Evolutionary conservation across 2,329 filamentous ascomycete genomes (phyloP), one percentile per base, ranked within the genome.

Genomic region (Thyridium curvatum): DNA sequence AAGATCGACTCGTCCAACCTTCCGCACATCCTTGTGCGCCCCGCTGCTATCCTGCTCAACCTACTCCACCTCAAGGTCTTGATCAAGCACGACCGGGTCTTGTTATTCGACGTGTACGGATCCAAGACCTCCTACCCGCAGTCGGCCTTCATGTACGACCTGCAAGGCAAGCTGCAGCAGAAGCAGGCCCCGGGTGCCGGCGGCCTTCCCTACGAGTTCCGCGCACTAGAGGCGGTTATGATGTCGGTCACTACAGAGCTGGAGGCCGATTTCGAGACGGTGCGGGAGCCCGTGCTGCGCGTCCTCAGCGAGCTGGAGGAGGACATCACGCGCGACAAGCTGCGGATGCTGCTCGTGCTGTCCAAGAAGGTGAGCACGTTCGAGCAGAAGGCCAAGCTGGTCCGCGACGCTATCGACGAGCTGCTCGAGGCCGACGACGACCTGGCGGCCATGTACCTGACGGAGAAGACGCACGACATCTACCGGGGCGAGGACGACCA

Each of bases 1-100:
- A 98, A 98, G 65, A 96, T 98, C 55, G 93, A 98, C 60, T 96
- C 90, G 12, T 95, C 88, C 42, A 86, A 94, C 44, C 77, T 98
- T 16, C 93, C 93, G 8, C 90, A 96, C 55, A 97, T 98, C 41
- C 82, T 97, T 47, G 82, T 98, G 47, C 88, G 93, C 28, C 89
- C 88, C 7, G 90, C 86, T 8, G 88, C 91, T 4, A 97, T 98
- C 46, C 74, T 98, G 2, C 85, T 98, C 51, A 98, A 97, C 56
- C 74, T 98, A 10, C 78, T 97, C n/a, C 93, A 98, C 61, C 79
- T 98, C 35, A 86, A 93, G 44, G 93, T 95, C 38, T 74, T 98
- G 17, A 95, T 98, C 59, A 96, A 96, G 66, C 79, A 90, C 46
- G 87, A 98, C 55, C 84, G 90, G 17, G 64, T 98, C 7, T 77